phyloP scores from a whole-genome alignment of 495 filamentous ascomycete species.

The Emericellopsis terricola region DNA sequence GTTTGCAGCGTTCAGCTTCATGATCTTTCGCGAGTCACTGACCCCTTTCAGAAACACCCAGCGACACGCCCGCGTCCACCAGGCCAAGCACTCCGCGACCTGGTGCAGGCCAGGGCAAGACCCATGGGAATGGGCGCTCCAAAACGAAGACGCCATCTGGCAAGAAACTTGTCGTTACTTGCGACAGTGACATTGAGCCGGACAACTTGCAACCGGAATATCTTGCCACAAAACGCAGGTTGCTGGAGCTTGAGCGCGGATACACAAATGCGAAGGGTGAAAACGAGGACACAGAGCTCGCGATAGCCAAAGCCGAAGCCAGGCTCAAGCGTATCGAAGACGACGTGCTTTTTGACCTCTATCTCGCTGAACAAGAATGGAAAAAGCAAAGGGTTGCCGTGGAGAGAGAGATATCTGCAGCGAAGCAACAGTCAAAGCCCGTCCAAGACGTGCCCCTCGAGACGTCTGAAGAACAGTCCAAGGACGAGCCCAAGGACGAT shows the following conservation, averaged over 20 bases:
- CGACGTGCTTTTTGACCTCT: constrained; percentile 72
- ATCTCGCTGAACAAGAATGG: constrained; percentile 62
- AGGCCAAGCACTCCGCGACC: constrained; percentile 10
- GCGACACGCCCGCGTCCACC: background rate
- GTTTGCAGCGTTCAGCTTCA: constrained; percentile 9
- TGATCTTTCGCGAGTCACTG: background rate
- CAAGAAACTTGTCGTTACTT: constrained; percentile 19
- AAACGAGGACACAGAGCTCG: constrained; percentile 17
- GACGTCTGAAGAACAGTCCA: background rate
- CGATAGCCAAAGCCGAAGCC: constrained; percentile 41
- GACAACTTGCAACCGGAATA: constrained; percentile 64
- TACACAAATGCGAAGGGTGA: constrained; percentile 11
- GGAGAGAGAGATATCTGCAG: constrained; percentile 32
- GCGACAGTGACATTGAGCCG: constrained; percentile 41
- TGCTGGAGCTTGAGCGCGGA: constrained; percentile 54
- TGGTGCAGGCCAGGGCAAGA: constrained; percentile 8
- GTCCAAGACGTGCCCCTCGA: constrained; percentile 1
- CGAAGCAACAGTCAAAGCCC: constrained; percentile 17
- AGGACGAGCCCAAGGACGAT: constrained; percentile 7
- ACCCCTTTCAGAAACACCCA: background rate
- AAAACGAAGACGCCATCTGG: constrained; percentile 18
- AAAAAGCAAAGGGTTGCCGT: constrained; percentile 43
- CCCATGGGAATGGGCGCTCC: constrained; percentile 8
- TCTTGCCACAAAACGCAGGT: constrained; percentile 46
- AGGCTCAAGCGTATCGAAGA: constrained; percentile 63